Evolutionary conservation across 2,329 filamentous ascomycete genomes (phyloP).

Genomic region (Aspergillus quadricinctus): DNA sequence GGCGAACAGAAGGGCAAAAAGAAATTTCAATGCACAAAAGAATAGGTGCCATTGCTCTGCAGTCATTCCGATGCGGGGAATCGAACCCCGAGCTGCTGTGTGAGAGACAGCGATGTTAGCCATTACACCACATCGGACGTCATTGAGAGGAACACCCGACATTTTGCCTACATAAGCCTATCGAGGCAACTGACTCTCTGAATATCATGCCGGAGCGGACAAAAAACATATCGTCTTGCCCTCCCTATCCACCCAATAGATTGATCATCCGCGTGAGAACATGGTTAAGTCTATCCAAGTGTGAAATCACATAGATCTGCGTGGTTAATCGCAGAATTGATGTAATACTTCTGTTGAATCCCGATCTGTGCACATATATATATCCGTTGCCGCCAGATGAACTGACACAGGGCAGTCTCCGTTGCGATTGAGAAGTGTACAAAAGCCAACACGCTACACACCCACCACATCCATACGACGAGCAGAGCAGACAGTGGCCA

Average conservation of each 20-base stretch:
- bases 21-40: no score
- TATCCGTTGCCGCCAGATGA: neutral
- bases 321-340: neutral
- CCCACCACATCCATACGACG: no score
- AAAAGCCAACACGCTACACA: neutral
- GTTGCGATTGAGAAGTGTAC: neutral
- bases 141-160: neutral
- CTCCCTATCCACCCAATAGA: neutral
- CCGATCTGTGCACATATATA: neutral
- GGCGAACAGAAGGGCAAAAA: no score
- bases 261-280: neutral
- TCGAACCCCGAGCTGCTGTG: neutral
- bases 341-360: neutral
- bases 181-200: rapidly evolving
- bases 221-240: neutral
- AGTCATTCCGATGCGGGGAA: neutral
- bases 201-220: no score
- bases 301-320: neutral
- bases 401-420: no score
- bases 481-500: neutral
- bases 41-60: no score
- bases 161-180: neutral
- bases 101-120: neutral
- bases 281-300: neutral
- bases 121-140: neutral